Evolutionary conservation across 306 rosid species (phyloP).

Genomic region (Morella rubra): DNA sequence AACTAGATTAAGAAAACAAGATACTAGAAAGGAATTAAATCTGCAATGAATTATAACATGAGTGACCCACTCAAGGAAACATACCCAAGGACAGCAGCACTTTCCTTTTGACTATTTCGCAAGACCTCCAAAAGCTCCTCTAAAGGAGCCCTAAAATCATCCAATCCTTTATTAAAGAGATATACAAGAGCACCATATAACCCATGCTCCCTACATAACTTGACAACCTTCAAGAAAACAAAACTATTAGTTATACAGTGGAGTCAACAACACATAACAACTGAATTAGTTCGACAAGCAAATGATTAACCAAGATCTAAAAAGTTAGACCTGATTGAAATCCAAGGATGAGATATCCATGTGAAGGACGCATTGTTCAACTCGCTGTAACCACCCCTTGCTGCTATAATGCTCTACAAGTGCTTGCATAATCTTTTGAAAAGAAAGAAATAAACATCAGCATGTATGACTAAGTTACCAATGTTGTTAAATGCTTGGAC

Average conservation of each 20-base stretch:
- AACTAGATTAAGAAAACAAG: background rate
- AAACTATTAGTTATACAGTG: conserved; percentile 14
- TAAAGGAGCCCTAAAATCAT: conserved; percentile 88
- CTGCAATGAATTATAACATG: background rate
- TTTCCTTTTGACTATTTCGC: conserved; percentile 62
- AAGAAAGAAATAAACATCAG: conserved; percentile 23
- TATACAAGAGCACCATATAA: conserved; percentile 88
- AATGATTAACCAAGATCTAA: conserved; percentile 22
- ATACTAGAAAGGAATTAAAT: conserved; percentile 1
- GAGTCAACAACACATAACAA: conserved; percentile 22
- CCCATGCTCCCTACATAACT: conserved; percentile 92
- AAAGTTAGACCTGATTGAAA: conserved; percentile 82
- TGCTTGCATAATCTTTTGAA: conserved; percentile 93
- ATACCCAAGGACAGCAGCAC: conserved; percentile 70
- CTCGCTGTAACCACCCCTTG: conserved; percentile 90
- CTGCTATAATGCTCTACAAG: conserved; percentile 89
- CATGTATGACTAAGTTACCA: conserved; percentile 13
- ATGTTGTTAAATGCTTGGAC: conserved; percentile 29
- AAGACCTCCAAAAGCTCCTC: conserved; percentile 89
- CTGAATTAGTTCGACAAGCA: conserved; percentile 21
- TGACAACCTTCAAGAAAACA: conserved; percentile 61
- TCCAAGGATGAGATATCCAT: conserved; percentile 99
- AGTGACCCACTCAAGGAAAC: conserved; percentile 22
- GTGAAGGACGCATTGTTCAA: conserved; percentile 98
- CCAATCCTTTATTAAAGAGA: conserved; percentile 91